Evolutionary conservation across 164 flowering plant genomes (phyloP).

Genomic region (Vitis labrusca): DNA sequence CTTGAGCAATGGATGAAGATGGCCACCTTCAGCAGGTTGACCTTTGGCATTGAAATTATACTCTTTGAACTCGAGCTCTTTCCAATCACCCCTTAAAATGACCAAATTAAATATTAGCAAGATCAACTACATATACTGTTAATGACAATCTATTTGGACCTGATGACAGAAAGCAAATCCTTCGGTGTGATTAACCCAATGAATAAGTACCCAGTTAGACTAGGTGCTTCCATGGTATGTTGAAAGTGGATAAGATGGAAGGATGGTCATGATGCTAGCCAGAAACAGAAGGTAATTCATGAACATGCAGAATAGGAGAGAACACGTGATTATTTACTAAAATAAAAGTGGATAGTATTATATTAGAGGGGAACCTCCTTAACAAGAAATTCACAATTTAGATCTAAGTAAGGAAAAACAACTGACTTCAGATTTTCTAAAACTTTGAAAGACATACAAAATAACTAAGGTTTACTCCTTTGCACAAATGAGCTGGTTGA

Average conservation of each 20-base stretch:
- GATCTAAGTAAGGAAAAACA: not conserved
- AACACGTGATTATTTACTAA: no score
- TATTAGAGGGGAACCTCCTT: no score
- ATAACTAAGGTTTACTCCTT: not conserved
- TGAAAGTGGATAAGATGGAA: no score
- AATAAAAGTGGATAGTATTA: no score
- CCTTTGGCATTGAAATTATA: conserved; percentile 88
- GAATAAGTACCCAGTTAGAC: no score
- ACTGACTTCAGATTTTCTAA: not conserved
- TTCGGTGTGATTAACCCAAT: no score
- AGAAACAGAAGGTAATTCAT: no score
- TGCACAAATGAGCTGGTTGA: no score
- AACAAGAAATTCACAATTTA: not conserved
- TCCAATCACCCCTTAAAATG: conserved; percentile 81
- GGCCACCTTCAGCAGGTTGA: conserved; percentile 70
- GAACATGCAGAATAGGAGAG: no score
- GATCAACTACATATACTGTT: not conserved
- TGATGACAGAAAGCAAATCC: no score
- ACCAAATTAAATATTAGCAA: conserved; percentile 8
- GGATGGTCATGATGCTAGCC: no score
- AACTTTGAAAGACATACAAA: not conserved
- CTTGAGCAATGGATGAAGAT: conserved; percentile 94
- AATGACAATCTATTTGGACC: not conserved
- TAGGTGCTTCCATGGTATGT: no score
- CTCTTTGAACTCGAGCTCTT: conserved; percentile 76